phyloP scores from a whole-genome alignment of 306 rosid species.

The Ormosia semicastrata region DNA sequence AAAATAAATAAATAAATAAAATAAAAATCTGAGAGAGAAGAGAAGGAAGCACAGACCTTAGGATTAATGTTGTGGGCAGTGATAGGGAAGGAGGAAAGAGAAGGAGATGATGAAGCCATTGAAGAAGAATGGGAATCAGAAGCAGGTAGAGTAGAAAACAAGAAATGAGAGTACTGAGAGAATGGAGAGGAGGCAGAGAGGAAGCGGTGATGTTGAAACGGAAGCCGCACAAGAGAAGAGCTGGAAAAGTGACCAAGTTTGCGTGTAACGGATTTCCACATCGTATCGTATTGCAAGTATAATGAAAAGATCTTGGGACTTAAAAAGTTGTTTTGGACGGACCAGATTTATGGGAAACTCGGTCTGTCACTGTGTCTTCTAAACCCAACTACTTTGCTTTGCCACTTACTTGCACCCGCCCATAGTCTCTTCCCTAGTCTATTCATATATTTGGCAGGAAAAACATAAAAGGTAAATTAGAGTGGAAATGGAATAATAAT shows the following conservation, averaged over 20 bases:
- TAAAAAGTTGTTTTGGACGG: too few relatives aligned
- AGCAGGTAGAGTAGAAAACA: constrained; percentile 28
- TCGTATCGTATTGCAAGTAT: constrained; percentile 19
- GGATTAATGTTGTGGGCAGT: constrained; percentile 62
- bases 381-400: too few relatives aligned
- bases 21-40: not conserved
- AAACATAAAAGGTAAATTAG: too few relatives aligned
- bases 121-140: constrained; percentile 2
- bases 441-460: too few relatives aligned
- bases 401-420: too few relatives aligned
- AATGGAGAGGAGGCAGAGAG: not conserved
- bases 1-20: not conserved
- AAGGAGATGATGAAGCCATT: constrained; percentile 30
- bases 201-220: not conserved
- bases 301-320: not conserved
- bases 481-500: too few relatives aligned
- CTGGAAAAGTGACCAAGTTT: constrained; percentile 34
- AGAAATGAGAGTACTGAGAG: constrained; percentile 24
- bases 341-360: too few relatives aligned
- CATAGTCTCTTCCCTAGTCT: too few relatives aligned
- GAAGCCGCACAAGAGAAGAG: constrained; percentile 26
- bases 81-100: constrained; percentile 42
- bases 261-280: constrained; percentile 75
- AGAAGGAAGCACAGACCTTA: constrained; percentile 41
- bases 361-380: too few relatives aligned